Evolutionary conservation across 2,329 filamentous ascomycete genomes (phyloP), one percentile per base, ranked within the genome.

Genomic region (Talaromyces islandicus): DNA sequence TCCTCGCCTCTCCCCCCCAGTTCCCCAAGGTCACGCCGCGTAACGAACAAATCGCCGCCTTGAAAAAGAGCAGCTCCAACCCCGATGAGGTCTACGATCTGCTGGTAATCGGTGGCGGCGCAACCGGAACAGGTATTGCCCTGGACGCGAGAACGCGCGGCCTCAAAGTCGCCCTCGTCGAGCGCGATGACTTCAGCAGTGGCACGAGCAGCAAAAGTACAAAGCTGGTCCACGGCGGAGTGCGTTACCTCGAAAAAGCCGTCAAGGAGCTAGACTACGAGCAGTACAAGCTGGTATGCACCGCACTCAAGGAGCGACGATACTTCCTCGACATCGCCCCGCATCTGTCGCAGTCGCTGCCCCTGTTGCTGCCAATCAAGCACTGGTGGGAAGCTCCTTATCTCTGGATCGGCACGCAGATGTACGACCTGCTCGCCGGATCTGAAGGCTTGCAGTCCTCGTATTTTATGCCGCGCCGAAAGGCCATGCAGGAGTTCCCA

Each of bases 201-300:
- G 90, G 90, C 30, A 93, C 90, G 48, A 91, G 88, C 78, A 91
- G 88, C 74, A 93, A 93, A 79, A 92, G 88, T 77, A 93, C 90
- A 53, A 93, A 93, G 76, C 81, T 93, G 56, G 90, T 93, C 17
- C 90, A 93, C 75, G 90, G 90, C 65, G 90, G 90, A 70, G 90
- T 93, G 61, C 84, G 90, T 65, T 93, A 93, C 72, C 80, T 93
- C 60, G 90, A 93, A 74, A 93, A 93, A 79, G 90, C 90, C 57
- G 86, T 93, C 55, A 91, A 87, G 86, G 89, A 92, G 73, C 79
- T 93, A 67, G 90, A 93, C 74, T 92, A 91, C 72, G 87, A 87
- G 66, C 90, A 93, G 82, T 89, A 91, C 70, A 81, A 88, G 70
- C 83, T 93, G 54, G 90, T 93, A 67, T 88, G 87, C 73, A 90